phyloP scores from a whole-genome alignment of 176 grass and related monocot genomes.

The Carex parvula region DNA sequence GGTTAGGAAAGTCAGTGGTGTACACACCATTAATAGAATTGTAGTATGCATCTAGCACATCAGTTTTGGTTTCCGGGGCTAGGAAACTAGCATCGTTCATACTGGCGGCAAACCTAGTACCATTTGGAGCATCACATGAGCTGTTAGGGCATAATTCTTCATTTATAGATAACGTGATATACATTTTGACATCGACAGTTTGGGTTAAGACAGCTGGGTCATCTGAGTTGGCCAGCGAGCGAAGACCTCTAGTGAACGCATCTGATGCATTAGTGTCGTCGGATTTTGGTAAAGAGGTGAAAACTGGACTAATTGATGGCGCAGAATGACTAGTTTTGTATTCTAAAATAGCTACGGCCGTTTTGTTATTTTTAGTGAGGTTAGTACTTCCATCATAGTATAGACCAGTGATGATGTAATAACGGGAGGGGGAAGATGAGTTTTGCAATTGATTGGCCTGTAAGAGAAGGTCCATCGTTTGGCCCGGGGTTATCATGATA shows the following conservation, averaged over 20 bases:
- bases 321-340: conserved; percentile 43
- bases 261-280: conserved; percentile 33
- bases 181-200: conserved; percentile 45
- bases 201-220: conserved; percentile 30
- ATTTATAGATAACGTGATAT: conserved; percentile 38
- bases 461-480: no score
- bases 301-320: neutral
- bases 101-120: conserved; percentile 31
- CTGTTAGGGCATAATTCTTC: conserved; percentile 36
- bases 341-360: neutral
- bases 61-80: conserved; percentile 13
- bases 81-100: conserved; percentile 69
- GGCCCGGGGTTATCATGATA: no score
- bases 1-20: conserved; percentile 44
- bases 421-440: no score
- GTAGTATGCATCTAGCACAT: conserved; percentile 46
- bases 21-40: conserved; percentile 16
- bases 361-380: no score
- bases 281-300: conserved; percentile 40
- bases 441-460: no score
- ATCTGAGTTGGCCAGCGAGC: conserved; percentile 7
- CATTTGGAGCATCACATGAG: conserved; percentile 8
- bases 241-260: conserved; percentile 40
- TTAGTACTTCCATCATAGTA: no score
- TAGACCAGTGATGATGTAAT: no score